Base-by-base conservation (phyloP, 805 yeast species). In the Saccharomycopsis vini region DNA sequence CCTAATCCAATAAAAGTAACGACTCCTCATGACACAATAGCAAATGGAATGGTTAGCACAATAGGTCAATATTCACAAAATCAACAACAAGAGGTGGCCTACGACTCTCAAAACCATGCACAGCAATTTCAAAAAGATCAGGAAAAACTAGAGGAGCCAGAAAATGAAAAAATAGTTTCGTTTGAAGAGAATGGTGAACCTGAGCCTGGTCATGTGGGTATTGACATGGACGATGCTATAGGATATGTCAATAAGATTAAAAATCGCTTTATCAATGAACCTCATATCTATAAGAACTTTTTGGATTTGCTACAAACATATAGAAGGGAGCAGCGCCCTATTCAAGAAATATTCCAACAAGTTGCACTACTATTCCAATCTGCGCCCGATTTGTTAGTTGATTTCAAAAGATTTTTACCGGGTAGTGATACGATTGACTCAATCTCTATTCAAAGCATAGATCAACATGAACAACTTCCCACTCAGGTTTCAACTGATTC, bases 141-240 rank as follows among this genome's bases (percentile, higher is more conserved):
- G 10, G n/a, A 30, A 5, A 30, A 30, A 10, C 5, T 16, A 9
- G 15, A 10, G n/a, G 5, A 10, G 5, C 33, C 33, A 30, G 5
- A 10, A 10, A 30, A 30, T 30, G 10, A 24, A 24, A 7, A 24
- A 7, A 5, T 16, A 10, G 16, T 10, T 5, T 10, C n/a, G n/a
- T 5, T 9, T 10, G 5, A 7, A 5, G n/a, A 30, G 7, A 13
- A 13, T 30, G n/a, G n/a, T 30, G 33, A 9, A 5, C 28, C 28
- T 24, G 28, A 10, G 16, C 21, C 15, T 10, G 41, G 29, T 20
- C 42, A 20, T 19, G 43, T 38, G 15, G 46, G 50, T 5, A 90
- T 88, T 16, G 97, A 92, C 64, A 90, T 92, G 68, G 89, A 90
- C 61, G 97, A 92, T 61, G 98, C 98, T 19, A 92, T 92, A 50